These are phyloP conservation scores for Iris pallida DNA, from an alignment of 116 monocot genomes.

Conservation along the genomic window DNA sequence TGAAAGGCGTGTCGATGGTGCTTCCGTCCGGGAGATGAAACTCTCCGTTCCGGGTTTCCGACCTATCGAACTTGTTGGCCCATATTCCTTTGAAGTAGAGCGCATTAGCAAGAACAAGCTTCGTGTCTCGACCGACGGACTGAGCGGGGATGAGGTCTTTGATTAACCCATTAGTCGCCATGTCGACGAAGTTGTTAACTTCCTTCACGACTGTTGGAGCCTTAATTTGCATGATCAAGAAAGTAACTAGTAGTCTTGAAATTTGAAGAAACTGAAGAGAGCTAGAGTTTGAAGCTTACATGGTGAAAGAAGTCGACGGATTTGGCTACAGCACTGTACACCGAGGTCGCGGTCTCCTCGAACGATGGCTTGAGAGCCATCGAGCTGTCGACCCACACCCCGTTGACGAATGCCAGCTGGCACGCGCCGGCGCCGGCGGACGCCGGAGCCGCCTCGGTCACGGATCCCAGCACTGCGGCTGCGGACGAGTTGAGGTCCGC, in stretches of 20 bases:
- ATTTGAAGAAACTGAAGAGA: neutral
- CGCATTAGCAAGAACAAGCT: slow-evolving; percentile 42
- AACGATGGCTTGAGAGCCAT: slow-evolving; percentile 14
- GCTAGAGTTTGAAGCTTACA: neutral
- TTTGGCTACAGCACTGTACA: slow-evolving; percentile 5
- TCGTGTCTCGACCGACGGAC: slow-evolving; percentile 27
- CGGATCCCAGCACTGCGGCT: neutral
- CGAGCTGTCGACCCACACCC: slow-evolving; percentile 15
- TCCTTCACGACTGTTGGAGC: neutral
- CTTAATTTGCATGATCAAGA: neutral
- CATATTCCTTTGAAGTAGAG: slow-evolving; percentile 64
- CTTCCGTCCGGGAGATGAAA: slow-evolving; percentile 46
- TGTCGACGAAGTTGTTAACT: slow-evolving; percentile 37
- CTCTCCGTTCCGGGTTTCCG: slow-evolving; percentile 19
- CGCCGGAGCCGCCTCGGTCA: neutral
- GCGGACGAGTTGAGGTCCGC: slow-evolving; percentile 12
- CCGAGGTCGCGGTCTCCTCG: neutral
- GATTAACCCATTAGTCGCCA: slow-evolving; percentile 29
- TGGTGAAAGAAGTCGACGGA: slow-evolving; percentile 13
- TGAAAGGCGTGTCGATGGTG: slow-evolving; percentile 40
- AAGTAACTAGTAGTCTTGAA: neutral
- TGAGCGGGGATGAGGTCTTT: slow-evolving; percentile 42
- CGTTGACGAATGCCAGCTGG: slow-evolving; percentile 14
- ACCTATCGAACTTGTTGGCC: slow-evolving; percentile 48
- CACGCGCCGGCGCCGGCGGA: neutral